Evolutionary conservation across 2,329 filamentous ascomycete species (phyloP).

Genomic region (Colletotrichum sp.): DNA sequence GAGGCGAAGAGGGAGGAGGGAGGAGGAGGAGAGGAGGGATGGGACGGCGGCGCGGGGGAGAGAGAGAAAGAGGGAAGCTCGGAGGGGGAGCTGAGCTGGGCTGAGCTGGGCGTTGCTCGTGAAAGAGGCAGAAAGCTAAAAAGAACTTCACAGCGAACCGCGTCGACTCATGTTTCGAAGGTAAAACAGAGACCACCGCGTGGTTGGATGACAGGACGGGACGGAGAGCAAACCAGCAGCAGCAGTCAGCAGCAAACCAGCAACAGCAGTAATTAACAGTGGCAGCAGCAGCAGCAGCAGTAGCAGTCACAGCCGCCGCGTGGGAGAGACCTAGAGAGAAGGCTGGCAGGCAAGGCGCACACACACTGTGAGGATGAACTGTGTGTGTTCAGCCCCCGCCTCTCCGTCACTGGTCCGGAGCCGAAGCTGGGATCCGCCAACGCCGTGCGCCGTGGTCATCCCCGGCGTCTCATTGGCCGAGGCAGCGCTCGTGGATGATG

Average conservation of each 20-base stretch:
- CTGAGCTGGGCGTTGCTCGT: neutral
- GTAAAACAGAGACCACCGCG: slow-evolving; percentile 5
- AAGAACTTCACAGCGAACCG: neutral
- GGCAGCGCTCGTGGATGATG: neutral
- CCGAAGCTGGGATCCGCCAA: neutral
- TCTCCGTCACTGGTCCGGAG: slow-evolving; percentile 20
- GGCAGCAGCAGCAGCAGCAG: neutral
- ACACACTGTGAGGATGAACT: neutral
- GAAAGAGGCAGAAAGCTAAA: slow-evolving; percentile 6
- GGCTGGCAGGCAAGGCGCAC: neutral
- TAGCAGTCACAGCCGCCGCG: neutral
- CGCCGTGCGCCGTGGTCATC: neutral
- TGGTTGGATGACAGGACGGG: slow-evolving; percentile 4
- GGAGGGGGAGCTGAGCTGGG: neutral
- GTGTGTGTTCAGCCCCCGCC: slow-evolving; percentile 5
- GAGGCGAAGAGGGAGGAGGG: neutral
- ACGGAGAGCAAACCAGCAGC: neutral
- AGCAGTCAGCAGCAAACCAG: neutral
- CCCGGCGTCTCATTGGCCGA: neutral
- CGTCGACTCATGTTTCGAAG: slow-evolving; percentile 10
- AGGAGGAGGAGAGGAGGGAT: neutral
- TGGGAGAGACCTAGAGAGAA: neutral
- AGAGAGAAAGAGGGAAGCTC: neutral
- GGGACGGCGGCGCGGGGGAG: neutral
- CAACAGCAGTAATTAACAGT: neutral